Percentiles rank a stretch among this genome's conserved stretches.
These are phyloP conservation scores for Russula virescens DNA, from an alignment of 768 basidiomycete genomes.

Conservation along the genomic window DNA sequence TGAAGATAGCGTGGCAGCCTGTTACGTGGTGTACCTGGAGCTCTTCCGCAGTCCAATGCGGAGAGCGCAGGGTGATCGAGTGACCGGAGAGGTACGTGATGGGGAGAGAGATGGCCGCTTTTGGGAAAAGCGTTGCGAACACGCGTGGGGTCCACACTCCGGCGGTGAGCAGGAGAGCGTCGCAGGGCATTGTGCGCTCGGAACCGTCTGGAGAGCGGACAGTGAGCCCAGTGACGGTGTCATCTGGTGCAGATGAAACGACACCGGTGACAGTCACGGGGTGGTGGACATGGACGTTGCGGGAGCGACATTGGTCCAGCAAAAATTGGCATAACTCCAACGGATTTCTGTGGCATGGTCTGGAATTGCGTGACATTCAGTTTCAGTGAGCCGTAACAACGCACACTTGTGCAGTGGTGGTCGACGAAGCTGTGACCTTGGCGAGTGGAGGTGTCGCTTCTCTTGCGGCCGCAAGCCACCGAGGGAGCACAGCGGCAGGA, in stretches of 20 bases:
- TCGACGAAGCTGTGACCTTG: slow-evolving; percentile 27
- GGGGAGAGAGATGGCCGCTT: slow-evolving; percentile 28
- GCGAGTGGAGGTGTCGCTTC: background rate
- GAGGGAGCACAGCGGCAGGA: too few relatives aligned
- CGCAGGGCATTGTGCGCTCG: slow-evolving; percentile 27
- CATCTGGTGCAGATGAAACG: slow-evolving; percentile 24
- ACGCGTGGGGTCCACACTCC: slow-evolving; percentile 35
- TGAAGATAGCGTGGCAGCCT: slow-evolving; percentile 32
- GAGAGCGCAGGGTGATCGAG: slow-evolving; percentile 28
- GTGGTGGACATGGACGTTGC: slow-evolving; percentile 30
- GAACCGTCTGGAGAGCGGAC: slow-evolving; percentile 9
- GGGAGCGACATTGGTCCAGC: slow-evolving; percentile 28
- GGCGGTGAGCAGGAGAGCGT: slow-evolving; percentile 31
- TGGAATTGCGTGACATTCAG: background rate
- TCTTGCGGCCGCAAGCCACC: slow-evolving; percentile 7
- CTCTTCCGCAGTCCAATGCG: slow-evolving; percentile 22
- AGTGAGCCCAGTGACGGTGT: slow-evolving; percentile 4
- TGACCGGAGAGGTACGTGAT: slow-evolving; percentile 31
- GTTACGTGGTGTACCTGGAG: background rate
- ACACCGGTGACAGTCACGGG: slow-evolving; percentile 18
- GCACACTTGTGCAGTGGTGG: slow-evolving; percentile 32
- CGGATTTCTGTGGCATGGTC: slow-evolving; percentile 26
- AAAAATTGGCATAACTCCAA: slow-evolving; percentile 31
- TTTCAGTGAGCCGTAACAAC: slow-evolving; percentile 15
- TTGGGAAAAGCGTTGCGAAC: slow-evolving; percentile 31